Conservation (phyloP, 78 protist species). For the Dictyostelium firmibasis region DNA sequence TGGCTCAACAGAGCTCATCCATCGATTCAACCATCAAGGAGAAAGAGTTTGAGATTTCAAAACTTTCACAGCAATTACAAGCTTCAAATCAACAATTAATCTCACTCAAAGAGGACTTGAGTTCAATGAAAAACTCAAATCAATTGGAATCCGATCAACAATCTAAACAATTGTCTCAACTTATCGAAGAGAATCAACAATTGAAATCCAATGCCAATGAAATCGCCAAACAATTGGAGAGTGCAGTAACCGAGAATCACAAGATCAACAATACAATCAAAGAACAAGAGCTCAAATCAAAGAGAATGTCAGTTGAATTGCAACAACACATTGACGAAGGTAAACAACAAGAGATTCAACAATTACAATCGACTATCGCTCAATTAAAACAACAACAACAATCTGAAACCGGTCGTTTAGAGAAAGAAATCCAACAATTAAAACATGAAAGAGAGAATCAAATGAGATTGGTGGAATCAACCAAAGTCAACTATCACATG, state of each 20-base stretch:
- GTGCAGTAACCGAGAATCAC: background rate
- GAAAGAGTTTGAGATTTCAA: background rate
- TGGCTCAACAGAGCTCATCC: background rate
- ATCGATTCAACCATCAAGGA: background rate
- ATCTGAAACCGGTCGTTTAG: background rate
- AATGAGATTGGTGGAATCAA: background rate
- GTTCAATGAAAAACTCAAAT: background rate
- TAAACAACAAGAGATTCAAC: slow-evolving; percentile 29
- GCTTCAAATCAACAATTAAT: background rate
- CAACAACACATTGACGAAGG: slow-evolving; percentile 52
- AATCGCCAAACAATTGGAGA: background rate
- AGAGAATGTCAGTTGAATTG: slow-evolving; percentile 35
- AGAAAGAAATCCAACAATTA: background rate
- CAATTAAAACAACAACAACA: background rate
- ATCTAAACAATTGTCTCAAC: background rate
- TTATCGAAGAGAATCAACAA: background rate
- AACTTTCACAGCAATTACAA: background rate
- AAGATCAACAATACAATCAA: background rate
- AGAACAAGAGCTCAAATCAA: slow-evolving; percentile 35
- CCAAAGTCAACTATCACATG: background rate
- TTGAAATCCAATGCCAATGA: background rate
- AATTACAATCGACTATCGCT: background rate
- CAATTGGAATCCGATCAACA: background rate
- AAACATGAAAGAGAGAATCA: background rate
- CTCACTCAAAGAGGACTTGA: background rate